Evolutionary conservation across 495 filamentous ascomycete species (phyloP).

Genomic region (Hyaloscypha bicolor): DNA sequence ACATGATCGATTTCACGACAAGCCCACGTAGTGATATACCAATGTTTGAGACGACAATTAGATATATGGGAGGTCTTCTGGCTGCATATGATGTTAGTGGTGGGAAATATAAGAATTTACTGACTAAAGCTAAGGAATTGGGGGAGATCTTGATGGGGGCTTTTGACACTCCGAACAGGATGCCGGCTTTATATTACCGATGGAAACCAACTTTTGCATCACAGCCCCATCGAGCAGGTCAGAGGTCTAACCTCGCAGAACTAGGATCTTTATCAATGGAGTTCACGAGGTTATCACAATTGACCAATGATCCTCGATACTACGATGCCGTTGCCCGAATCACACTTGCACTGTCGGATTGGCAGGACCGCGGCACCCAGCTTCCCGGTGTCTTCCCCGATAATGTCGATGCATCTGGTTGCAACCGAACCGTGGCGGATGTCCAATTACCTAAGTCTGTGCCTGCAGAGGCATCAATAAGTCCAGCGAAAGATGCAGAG

Average conservation of each 20-base stretch:
- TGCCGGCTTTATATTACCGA: slow-evolving; percentile 85
- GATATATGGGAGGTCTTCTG: slow-evolving; percentile 82
- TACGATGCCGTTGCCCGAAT: slow-evolving; percentile 95
- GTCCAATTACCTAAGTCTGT: slow-evolving; percentile 13
- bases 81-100: slow-evolving; percentile 83
- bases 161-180: slow-evolving; percentile 96
- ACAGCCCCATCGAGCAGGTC: slow-evolving; percentile 66
- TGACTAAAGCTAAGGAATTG: slow-evolving; percentile 87
- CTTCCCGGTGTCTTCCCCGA: slow-evolving; percentile 86
- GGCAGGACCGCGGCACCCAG: slow-evolving; percentile 69
- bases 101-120: slow-evolving; percentile 64
- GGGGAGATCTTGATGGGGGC: slow-evolving; percentile 87
- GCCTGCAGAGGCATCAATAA: background rate
- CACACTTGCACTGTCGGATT: slow-evolving; percentile 80
- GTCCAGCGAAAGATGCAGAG: slow-evolving; percentile 10
- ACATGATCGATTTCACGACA: slow-evolving; percentile 87
- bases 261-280: slow-evolving; percentile 90
- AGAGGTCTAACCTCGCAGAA: slow-evolving; percentile 72
- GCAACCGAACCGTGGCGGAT: slow-evolving; percentile 44
- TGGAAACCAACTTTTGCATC: slow-evolving; percentile 73
- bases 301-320: slow-evolving; percentile 85
- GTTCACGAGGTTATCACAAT: slow-evolving; percentile 90
- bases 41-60: slow-evolving; percentile 86
- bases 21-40: slow-evolving; percentile 64
- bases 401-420: slow-evolving; percentile 70